Conservation (phyloP, 139 green algal species). For the Closterium sp. region DNA sequence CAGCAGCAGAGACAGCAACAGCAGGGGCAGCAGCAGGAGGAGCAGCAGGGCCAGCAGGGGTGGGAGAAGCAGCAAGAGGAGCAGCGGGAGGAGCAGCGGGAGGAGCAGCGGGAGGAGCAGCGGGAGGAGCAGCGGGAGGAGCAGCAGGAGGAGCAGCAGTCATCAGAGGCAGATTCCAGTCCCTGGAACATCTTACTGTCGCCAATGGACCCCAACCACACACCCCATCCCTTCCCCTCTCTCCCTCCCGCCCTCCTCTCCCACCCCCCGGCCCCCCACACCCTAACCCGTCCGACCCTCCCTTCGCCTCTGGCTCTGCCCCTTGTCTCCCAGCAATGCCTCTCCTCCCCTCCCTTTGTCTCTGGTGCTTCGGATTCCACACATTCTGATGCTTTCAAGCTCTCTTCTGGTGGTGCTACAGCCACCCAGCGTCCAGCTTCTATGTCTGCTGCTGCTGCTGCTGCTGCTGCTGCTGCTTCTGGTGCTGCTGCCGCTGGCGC, state of each 20-base stretch:
- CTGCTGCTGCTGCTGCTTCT: too few relatives aligned
- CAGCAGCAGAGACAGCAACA: too few relatives aligned
- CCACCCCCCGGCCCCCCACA: not conserved
- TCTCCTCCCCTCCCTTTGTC: not conserved
- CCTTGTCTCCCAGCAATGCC: not conserved
- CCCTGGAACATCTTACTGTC: not conserved
- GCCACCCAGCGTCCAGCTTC: too few relatives aligned
- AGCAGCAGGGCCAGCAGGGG: too few relatives aligned
- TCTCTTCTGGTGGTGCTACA: too few relatives aligned
- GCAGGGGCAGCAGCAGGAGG: too few relatives aligned
- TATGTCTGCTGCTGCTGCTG: not conserved
- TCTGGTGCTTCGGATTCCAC: too few relatives aligned
- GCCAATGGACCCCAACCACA: not conserved
- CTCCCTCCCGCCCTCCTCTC: not conserved
- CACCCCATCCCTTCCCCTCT: not conserved
- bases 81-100: not conserved
- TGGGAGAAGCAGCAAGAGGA: too few relatives aligned
- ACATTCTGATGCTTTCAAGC: too few relatives aligned
- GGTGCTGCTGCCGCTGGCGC: too few relatives aligned
- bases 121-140: not conserved
- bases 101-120: not conserved
- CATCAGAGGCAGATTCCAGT: not conserved
- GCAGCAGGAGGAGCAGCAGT: not conserved
- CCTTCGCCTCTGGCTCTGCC: not conserved
- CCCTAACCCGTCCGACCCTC: not conserved